Evolutionary conservation across 768 basidiomycete species (phyloP), one percentile per base, ranked within the genome.

Genomic region (Leccinum arenicola): DNA sequence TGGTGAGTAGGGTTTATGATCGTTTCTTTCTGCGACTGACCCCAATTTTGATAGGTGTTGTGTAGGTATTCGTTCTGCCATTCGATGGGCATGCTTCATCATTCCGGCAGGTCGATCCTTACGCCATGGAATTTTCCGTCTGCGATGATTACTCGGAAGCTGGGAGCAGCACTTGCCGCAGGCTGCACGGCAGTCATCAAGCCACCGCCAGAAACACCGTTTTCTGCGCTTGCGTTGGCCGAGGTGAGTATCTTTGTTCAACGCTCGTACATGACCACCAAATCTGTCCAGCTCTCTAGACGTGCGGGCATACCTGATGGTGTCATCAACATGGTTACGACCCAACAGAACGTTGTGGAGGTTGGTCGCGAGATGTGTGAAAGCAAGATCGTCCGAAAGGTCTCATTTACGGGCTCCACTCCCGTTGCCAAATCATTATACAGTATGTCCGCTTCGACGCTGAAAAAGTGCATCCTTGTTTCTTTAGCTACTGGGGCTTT

Each of bases 111-210:
- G 9, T 87, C 88, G 6, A 90, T 93, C 62, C 64, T 92, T 45
- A 91, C 90, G 1, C 90, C 90, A 36, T 91, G 91, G 92, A 95
- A 97, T 74, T 98, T 97, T 77, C 95, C 95, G 2, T 93, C 90
- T 25, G 92, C 93, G 0, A 95, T 95, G 93, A 90, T 93, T 21
- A 89, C 90, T 1, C 87, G 93, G n/a, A 95, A 95, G 73, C 77
- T 94, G 15, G 92, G 85, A 27, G 85, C 93, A 29, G 93, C 92
- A 23, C 82, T 98, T 15, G 96, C 95, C 2, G 94, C 94, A 15
- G 97, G 97, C n/a, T 98, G 96, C 71, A 97, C 96, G 0, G 82
- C 87, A 0, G 95, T 99, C 50, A 87, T 98, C 73, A 98, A 98
- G 67, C 95, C 95, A 2, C 88, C 97, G 1, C 84, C 93, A 1